Evolutionary conservation across 1,284 basidiomycete species (phyloP).

Genomic region (Stygiomarasmius scandens): DNA sequence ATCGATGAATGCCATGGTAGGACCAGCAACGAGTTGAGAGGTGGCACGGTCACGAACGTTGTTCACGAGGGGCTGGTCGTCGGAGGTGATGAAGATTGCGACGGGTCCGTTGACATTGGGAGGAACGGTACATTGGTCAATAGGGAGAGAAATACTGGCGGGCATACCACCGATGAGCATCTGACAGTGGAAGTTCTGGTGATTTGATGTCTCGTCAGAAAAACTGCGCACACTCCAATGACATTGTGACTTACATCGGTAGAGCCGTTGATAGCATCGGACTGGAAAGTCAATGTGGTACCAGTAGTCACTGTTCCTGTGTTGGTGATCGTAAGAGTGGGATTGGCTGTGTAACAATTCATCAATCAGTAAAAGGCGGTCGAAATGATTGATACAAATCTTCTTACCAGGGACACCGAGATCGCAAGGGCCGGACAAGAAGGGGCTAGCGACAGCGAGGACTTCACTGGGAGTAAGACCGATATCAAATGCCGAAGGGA

Average conservation of each 20-base stretch:
- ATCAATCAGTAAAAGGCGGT: no score
- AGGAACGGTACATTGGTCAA: conserved; percentile 65
- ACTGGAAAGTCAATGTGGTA: conserved; percentile 63
- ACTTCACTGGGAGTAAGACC: conserved; percentile 70
- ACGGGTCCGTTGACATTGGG: conserved; percentile 69
- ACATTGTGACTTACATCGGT: conserved; percentile 39
- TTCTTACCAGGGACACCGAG: conserved; percentile 58
- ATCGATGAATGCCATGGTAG: conserved; percentile 71
- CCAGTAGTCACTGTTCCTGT: conserved; percentile 56
- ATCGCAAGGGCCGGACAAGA: conserved; percentile 72
- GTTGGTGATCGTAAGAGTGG: conserved; percentile 66
- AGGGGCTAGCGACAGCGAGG: conserved; percentile 70
- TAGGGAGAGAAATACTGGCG: conserved; percentile 58
- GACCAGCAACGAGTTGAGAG: conserved; percentile 65
- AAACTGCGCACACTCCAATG: conserved; percentile 2
- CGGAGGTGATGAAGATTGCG: conserved; percentile 69
- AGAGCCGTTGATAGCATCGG: conserved; percentile 56
- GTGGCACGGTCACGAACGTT: conserved; percentile 64
- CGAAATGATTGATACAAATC: no score
- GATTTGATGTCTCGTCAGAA: conserved; percentile 7
- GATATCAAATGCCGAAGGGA: conserved; percentile 74
- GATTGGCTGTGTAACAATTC: conserved; percentile 52
- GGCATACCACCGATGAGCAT: conserved; percentile 72
- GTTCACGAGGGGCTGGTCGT: conserved; percentile 64
- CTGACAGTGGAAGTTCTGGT: conserved; percentile 69